A percentile compares a stretch with the other conserved stretches of the same genome.
These are phyloP conservation scores for Russula compacta DNA, from an alignment of 768 basidiomycete species.

Conservation along the genomic window DNA sequence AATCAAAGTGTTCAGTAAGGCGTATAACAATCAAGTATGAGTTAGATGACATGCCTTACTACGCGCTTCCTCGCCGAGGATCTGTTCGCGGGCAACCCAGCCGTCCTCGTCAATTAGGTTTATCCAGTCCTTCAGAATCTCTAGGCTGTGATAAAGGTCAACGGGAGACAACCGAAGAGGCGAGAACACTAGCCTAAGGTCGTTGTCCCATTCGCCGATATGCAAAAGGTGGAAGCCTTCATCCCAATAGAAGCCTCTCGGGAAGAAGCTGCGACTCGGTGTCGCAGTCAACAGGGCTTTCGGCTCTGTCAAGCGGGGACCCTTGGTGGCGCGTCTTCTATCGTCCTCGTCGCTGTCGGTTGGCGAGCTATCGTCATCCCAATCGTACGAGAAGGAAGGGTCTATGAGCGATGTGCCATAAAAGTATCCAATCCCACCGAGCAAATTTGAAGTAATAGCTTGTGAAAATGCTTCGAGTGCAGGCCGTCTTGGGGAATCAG, in stretches of 20 bases:
- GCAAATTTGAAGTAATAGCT: slow-evolving; percentile 80
- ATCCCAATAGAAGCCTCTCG: slow-evolving; percentile 98
- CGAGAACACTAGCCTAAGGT: slow-evolving; percentile 46
- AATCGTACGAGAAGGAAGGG: slow-evolving; percentile 77
- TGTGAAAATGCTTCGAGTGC: slow-evolving; percentile 68
- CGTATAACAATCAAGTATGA: not conserved
- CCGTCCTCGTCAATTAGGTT: slow-evolving; percentile 86
- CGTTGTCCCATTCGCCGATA: slow-evolving; percentile 90
- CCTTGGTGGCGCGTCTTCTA: slow-evolving; percentile 34
- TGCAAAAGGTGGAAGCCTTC: slow-evolving; percentile 94
- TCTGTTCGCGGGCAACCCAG: slow-evolving; percentile 95
- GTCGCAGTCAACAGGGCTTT: slow-evolving; percentile 81
- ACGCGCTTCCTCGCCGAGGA: slow-evolving; percentile 91
- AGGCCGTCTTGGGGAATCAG: slow-evolving; percentile 41
- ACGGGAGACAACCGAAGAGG: not conserved
- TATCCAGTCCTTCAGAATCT: slow-evolving; percentile 88
- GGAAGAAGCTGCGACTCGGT: slow-evolving; percentile 94
- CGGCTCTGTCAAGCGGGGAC: slow-evolving; percentile 65
- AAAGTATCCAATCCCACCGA: slow-evolving; percentile 94
- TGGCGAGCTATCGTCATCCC: slow-evolving; percentile 59
- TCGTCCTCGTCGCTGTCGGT: slow-evolving; percentile 37
- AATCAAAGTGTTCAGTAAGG: not conserved
- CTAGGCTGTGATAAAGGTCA: slow-evolving; percentile 42
- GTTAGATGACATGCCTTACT: slow-evolving; percentile 53
- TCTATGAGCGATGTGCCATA: slow-evolving; percentile 87